Base-by-base conservation (phyloP, 163 green algal species). In the Scenedesmus sp. region DNA sequence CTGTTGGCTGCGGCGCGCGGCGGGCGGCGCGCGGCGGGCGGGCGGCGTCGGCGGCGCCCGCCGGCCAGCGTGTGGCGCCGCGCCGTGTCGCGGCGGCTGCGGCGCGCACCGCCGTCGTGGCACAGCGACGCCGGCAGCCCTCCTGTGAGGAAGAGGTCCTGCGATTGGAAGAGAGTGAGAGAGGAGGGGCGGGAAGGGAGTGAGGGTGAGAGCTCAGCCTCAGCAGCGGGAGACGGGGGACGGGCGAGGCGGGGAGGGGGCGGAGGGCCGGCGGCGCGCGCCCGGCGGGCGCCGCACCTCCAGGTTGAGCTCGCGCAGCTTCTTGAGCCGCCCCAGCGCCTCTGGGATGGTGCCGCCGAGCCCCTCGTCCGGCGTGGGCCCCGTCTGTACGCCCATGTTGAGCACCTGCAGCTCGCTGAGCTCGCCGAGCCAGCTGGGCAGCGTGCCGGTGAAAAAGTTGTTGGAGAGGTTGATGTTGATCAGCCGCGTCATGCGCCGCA, bases 251-350 rank as follows among this genome's bases (percentile, higher is more conserved):
- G n/a, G n/a, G n/a, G n/a, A n/a, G n/a, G n/a, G n/a, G n/a, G n/a
- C n/a, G n/a, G n/a, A n/a, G n/a, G n/a, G n/a, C n/a, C n/a, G n/a
- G n/a, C n/a, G n/a, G n/a, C n/a, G n/a, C n/a, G n/a, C n/a, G n/a
- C n/a, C n/a, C n/a, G n/a, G n/a, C n/a, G n/a, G n/a, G n/a, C 29
- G 29, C 29, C 9, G 31, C 29, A 34, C 11, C 36, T 70, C 44
- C 50, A 73, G 28, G 64, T 60, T 73, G 64, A 57, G 42, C 20
- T 57, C 42, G 2, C 64, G 63, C 31, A 66, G 58, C 58, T 66
- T 42, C 5, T 17, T 26, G 3, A 66, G 24, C 13, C 4, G 3
- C 0, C 58, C 58, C 14, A 66, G 24, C 29, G 14, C 58, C 3
- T 29, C 31, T 17, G 58, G 58, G 31, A 66, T 66, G 31, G 58